Percentiles rank a stretch among this genome's conserved stretches.
These are phyloP conservation scores for Coriolopsis trogii DNA, from an alignment of 1,284 basidiomycete species.

Conservation along the genomic window DNA sequence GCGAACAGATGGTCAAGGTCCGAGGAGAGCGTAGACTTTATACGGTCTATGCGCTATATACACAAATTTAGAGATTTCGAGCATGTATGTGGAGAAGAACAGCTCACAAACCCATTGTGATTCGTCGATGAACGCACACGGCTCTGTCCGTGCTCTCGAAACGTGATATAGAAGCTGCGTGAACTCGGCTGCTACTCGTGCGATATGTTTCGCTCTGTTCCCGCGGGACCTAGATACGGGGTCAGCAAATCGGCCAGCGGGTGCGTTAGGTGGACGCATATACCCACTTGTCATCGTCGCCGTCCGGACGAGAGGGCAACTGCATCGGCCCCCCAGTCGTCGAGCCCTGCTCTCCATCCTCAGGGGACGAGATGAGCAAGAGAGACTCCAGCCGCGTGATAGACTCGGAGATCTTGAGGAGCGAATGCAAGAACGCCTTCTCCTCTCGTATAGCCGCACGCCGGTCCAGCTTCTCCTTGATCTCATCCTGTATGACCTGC, in stretches of 20 bases:
- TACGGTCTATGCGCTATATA: constrained; percentile 74
- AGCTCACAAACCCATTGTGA: constrained; percentile 80
- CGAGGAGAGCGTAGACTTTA: constrained; percentile 79
- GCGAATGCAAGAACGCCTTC: constrained; percentile 82
- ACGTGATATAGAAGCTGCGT: constrained; percentile 91
- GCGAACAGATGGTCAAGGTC: constrained; percentile 84
- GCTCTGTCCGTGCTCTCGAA: constrained; percentile 76
- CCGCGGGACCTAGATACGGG: constrained; percentile 49
- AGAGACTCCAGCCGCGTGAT: constrained; percentile 82
- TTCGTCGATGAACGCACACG: constrained; percentile 78
- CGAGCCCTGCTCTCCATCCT: constrained; percentile 41
- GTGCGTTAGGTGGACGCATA: neutral
- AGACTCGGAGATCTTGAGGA: constrained; percentile 89
- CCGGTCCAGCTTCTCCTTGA: constrained; percentile 77
- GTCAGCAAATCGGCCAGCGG: neutral
- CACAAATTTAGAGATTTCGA: constrained; percentile 8
- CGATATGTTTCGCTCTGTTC: constrained; percentile 81
- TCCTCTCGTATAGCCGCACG: constrained; percentile 79
- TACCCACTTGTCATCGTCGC: constrained; percentile 43
- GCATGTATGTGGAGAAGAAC: constrained; percentile 15
- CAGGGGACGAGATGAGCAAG: constrained; percentile 63
- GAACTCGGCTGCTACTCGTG: constrained; percentile 88
- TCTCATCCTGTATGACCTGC: constrained; percentile 68
- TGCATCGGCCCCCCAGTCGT: constrained; percentile 37
- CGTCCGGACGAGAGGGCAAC: constrained; percentile 29